Conservation (phyloP, 2,329 filamentous ascomycete genomes). For the Pyrenochaeta sp. region DNA sequence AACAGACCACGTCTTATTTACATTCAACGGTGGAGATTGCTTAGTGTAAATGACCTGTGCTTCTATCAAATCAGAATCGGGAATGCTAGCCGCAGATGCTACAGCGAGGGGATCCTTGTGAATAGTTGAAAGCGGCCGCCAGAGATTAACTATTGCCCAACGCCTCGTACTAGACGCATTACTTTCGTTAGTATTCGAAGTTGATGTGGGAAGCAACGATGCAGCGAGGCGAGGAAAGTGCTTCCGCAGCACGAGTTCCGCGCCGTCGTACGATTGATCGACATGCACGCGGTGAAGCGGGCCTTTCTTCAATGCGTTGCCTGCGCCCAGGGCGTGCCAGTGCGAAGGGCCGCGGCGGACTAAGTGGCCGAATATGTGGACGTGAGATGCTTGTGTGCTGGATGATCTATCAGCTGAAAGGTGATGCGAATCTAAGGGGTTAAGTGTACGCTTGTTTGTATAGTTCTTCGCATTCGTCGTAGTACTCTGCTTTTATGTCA, state of each 20-base stretch:
- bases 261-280: slow-evolving; percentile 56
- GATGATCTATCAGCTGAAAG: not conserved
- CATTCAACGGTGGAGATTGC: slow-evolving; percentile 21
- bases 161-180: slow-evolving; percentile 8
- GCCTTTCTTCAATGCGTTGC: slow-evolving; percentile 46
- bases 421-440: not conserved
- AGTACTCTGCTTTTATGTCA: slow-evolving; percentile 23
- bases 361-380: slow-evolving; percentile 7
- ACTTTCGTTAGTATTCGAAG: not conserved
- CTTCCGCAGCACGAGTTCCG: slow-evolving; percentile 37
- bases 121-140: slow-evolving; percentile 37
- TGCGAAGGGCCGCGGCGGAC: slow-evolving; percentile 46
- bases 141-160: slow-evolving; percentile 40
- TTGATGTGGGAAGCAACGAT: slow-evolving; percentile 10
- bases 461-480: slow-evolving; percentile 22
- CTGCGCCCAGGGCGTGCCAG: slow-evolving; percentile 17
- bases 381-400: slow-evolving; percentile 25
- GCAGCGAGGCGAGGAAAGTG: slow-evolving; percentile 23
- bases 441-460: slow-evolving; percentile 19
- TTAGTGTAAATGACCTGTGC: not conserved
- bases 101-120: slow-evolving; percentile 37
- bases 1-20: not conserved
- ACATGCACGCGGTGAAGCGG: slow-evolving; percentile 62
- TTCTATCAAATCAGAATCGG: slow-evolving; percentile 18
- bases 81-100: slow-evolving; percentile 26